These are phyloP conservation scores for Exutisphaerella laricina DNA, from an alignment of 2,329 filamentous ascomycete species.

Conservation along the genomic window DNA sequence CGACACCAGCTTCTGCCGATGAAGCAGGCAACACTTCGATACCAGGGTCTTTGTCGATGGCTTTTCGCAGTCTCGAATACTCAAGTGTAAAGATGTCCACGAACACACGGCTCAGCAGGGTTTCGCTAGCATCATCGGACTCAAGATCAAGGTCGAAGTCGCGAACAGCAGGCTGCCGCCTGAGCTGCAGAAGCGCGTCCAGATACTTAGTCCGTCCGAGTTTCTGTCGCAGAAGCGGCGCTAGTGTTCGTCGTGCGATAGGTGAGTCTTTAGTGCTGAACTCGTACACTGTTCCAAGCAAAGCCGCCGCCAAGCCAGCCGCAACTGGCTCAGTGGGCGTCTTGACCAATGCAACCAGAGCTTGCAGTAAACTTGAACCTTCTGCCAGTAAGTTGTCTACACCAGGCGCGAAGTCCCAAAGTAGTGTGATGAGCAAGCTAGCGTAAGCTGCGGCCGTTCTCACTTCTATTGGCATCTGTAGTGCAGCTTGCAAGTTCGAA, in stretches of 20 bases:
- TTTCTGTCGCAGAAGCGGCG: constrained; percentile 68
- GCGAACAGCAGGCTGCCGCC: constrained; percentile 70
- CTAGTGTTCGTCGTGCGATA: constrained; percentile 72
- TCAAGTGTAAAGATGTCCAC: constrained; percentile 96
- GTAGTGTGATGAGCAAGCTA: constrained; percentile 81
- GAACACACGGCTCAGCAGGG: constrained; percentile 65
- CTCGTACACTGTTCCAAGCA: constrained; percentile 87
- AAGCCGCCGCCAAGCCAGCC: constrained; percentile 68
- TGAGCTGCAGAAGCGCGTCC: constrained; percentile 69
- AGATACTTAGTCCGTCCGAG: constrained; percentile 84
- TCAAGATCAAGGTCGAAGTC: constrained; percentile 69
- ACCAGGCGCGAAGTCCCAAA: constrained; percentile 86
- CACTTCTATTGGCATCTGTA: constrained; percentile 64
- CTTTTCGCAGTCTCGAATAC: constrained; percentile 75
- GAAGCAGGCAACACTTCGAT: constrained; percentile 76
- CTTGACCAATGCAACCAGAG: constrained; percentile 42
- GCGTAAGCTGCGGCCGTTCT: constrained; percentile 77
- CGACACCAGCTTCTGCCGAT: constrained; percentile 84
- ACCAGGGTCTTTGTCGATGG: constrained; percentile 85
- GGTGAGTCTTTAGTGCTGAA: constrained; percentile 98
- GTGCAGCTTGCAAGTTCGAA: constrained; percentile 73
- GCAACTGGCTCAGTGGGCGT: constrained; percentile 50
- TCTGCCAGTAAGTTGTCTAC: constrained; percentile 92
- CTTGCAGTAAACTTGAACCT: constrained; percentile 75
- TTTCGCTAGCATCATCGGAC: constrained; percentile 21